Percentiles rank a stretch among this genome's conserved stretches.
These are phyloP conservation scores for Leccinum subfulvum DNA, from an alignment of 1,284 basidiomycete species.

Conservation along the genomic window DNA sequence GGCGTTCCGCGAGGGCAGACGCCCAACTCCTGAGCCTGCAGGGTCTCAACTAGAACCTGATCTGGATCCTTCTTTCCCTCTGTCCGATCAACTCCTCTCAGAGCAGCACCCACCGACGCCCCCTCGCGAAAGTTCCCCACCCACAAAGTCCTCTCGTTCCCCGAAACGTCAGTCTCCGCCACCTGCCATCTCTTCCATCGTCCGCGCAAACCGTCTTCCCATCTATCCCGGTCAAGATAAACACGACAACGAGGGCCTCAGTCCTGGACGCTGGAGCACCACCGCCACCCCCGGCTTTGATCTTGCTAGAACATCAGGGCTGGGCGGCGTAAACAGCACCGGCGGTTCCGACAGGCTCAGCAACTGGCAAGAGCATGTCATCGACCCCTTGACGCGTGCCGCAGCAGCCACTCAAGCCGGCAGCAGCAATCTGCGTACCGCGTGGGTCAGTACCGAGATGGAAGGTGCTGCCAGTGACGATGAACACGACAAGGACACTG, in stretches of 20 bases:
- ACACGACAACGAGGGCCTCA: conserved; percentile 36
- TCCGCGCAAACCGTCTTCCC: conserved; percentile 30
- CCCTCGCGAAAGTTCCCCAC: conserved; percentile 25
- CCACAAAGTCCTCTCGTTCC: conserved; percentile 19
- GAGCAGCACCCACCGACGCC: conserved; percentile 18
- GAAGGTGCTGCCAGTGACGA: conserved; percentile 23
- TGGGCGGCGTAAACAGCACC: conserved; percentile 8
- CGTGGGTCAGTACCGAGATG: conserved; percentile 34
- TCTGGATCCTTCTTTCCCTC: conserved; percentile 8
- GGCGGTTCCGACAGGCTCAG: conserved; percentile 19
- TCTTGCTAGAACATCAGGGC: conserved; percentile 8
- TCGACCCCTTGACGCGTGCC: conserved; percentile 20
- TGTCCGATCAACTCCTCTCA: conserved; percentile 22
- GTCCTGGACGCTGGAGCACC: conserved; percentile 62
- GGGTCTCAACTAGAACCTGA: conserved; percentile 41
- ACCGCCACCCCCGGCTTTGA: conserved; percentile 59
- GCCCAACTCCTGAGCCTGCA: conserved; percentile 65
- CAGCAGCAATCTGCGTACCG: conserved; percentile 13
- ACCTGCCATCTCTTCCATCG: conserved; percentile 29
- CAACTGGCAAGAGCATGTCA: conserved; percentile 25
- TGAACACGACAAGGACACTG: conserved; percentile 19
- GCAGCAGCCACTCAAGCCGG: background rate
- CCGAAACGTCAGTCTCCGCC: conserved; percentile 32
- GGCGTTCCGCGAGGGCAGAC: conserved; percentile 83
- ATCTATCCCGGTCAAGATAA: conserved; percentile 16